Evolutionary conservation across 495 filamentous ascomycete species (phyloP), one percentile per base, ranked within the genome.

Genomic region (Hypomontagnella monticulosa): DNA sequence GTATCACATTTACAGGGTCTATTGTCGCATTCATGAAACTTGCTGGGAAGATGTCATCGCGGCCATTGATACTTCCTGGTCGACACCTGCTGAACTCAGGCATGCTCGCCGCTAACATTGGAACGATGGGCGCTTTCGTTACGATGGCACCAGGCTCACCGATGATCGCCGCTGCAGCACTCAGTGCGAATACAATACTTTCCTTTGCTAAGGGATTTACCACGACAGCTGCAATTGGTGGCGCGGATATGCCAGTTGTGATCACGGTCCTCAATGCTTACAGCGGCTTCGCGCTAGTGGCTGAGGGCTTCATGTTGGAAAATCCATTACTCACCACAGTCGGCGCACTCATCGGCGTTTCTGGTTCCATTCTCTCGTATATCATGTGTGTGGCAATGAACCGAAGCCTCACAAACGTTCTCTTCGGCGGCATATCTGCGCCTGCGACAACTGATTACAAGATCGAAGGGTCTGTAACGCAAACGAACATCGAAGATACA

Each of bases 301-400:
- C 91, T 0, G 91, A 94, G 73, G 91, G 91, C 10, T 84, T 94
- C 59, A 94, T 94, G 91, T 83, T 94, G n/a, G 86, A 92, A 65
- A 93, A 93, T 61, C 85, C 90, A 0, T 80, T 94, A 0, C 81
- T 94, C 0, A 93, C 90, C 0, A 90, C 89, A 2, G 87, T 94
- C 9, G 91, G 91, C 1, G 88, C 90, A 0, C 81, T 94, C 5
- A 94, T 94, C 41, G 91, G 91, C 37, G 90, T 92, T 6, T 89
- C 86, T 30, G 91, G 91, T 54, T 92, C 89, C 1, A 93, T 94
- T 63, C 85, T 94, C 7, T 91, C 89, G 0, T 92, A 92, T 73
- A 91, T 93, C 53, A 79, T 87, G 87, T 94, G 91, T 60, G 85
- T 91, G 2, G 90, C 90, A 5, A 94, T 94, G 91, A 94, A 94